Evolutionary conservation across 306 rosid genomes (phyloP).

Genomic region (Trifolium dubium): DNA sequence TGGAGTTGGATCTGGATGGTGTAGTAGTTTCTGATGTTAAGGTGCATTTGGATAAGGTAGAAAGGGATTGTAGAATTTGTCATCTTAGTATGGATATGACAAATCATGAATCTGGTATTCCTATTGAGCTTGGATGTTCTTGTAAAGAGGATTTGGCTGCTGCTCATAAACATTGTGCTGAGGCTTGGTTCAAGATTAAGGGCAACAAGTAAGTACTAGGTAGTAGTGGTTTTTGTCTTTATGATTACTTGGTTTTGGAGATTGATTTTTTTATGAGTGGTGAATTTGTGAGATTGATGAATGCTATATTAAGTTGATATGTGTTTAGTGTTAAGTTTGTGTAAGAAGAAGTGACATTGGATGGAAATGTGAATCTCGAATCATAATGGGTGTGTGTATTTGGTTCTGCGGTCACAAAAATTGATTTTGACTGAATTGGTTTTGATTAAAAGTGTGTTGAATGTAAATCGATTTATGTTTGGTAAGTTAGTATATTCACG

Average conservation of each 20-base stretch:
- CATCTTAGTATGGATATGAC: constrained; percentile 75
- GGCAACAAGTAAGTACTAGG: constrained; percentile 66
- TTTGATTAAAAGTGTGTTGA: not conserved
- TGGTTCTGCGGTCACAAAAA: not conserved
- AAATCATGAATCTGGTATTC: constrained; percentile 79
- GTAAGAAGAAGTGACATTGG: not conserved
- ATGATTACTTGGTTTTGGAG: too few species aligned
- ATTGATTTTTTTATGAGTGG: too few species aligned
- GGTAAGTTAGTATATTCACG: not conserved
- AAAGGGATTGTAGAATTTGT: constrained; percentile 87
- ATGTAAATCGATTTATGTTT: not conserved
- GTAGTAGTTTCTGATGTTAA: constrained; percentile 48
- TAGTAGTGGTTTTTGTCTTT: too few species aligned
- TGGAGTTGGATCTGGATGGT: constrained; percentile 72
- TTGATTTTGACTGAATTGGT: not conserved
- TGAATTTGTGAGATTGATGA: constrained; percentile 35
- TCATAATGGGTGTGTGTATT: not conserved
- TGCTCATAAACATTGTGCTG: constrained; percentile 94
- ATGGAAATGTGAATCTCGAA: not conserved
- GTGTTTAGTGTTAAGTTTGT: not conserved
- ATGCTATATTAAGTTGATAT: constrained; percentile 6
- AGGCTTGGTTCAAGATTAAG: constrained; percentile 97
- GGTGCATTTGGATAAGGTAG: constrained; percentile 65
- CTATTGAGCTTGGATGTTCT: constrained; percentile 87
- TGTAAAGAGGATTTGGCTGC: constrained; percentile 95